These are phyloP conservation scores for Brettanomyces custersianus DNA, from an alignment of 805 yeast genomes.

Conservation along the genomic window DNA sequence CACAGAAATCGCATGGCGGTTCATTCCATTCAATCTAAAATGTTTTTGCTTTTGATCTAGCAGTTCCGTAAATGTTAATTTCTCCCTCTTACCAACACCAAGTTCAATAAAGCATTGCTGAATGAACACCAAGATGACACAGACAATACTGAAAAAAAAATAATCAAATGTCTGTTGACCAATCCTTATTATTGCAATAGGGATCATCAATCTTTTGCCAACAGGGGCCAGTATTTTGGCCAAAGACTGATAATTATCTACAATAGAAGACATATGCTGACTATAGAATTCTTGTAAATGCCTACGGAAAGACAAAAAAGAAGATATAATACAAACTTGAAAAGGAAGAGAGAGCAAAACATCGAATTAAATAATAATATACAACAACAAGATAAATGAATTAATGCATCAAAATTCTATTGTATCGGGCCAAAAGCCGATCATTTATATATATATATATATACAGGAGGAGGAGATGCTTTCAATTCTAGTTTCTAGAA, in stretches of 20 bases:
- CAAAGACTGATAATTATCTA: neutral
- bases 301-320: neutral
- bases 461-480: neutral
- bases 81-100: too few relatives aligned
- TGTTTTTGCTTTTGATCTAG: constrained; percentile 13
- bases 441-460: neutral
- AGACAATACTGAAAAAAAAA: constrained; percentile 9
- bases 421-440: neutral
- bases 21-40: constrained; percentile 13
- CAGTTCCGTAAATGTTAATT: constrained; percentile 8
- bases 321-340: neutral
- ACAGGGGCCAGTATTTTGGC: constrained; percentile 8
- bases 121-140: constrained; percentile 12
- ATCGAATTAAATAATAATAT: neutral
- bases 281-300: too few relatives aligned
- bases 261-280: neutral
- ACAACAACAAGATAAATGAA: neutral
- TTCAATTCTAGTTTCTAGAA: constrained; percentile 5
- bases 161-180: constrained; percentile 14
- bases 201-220: constrained; percentile 17
- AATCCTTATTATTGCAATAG: constrained; percentile 16
- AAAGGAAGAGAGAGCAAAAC: neutral
- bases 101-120: constrained; percentile 9
- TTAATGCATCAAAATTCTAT: neutral
- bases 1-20: constrained; percentile 11